Evolutionary conservation across 768 basidiomycete genomes (phyloP).

Genomic region (Clitopilus passeckerianus): DNA sequence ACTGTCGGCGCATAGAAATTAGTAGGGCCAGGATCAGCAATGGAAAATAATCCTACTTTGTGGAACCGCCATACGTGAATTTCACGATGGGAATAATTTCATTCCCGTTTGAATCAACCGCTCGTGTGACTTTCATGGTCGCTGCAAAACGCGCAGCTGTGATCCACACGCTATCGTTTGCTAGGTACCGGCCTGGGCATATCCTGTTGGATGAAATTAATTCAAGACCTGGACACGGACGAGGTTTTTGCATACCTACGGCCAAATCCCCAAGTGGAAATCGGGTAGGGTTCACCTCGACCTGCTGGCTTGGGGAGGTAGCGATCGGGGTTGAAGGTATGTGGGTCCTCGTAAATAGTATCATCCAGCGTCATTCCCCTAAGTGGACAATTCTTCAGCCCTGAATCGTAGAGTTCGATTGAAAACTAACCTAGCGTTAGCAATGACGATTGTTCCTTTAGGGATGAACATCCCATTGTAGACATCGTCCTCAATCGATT

Average conservation of each 20-base stretch:
- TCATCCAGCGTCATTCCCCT: slow-evolving; percentile 36
- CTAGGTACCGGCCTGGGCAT: slow-evolving; percentile 39
- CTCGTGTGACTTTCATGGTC: slow-evolving; percentile 31
- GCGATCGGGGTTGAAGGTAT: slow-evolving; percentile 34
- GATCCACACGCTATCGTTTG: slow-evolving; percentile 32
- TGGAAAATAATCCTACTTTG: background rate
- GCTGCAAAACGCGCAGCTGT: slow-evolving; percentile 13
- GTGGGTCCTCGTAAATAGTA: slow-evolving; percentile 30
- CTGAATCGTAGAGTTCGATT: background rate
- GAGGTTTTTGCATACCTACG: background rate
- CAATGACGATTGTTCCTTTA: slow-evolving; percentile 33
- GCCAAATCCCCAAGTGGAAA: background rate
- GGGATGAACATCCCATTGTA: slow-evolving; percentile 36
- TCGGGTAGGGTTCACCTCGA: slow-evolving; percentile 7
- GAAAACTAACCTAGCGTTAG: slow-evolving; percentile 30
- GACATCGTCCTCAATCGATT: slow-evolving; percentile 27
- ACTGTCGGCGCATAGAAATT: background rate
- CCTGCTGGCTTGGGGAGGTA: slow-evolving; percentile 22
- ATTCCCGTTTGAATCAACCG: slow-evolving; percentile 23
- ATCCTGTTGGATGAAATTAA: slow-evolving; percentile 14
- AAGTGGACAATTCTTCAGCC: background rate
- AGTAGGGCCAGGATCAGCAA: too few relatives aligned
- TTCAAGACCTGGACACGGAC: background rate
- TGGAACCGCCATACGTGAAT: slow-evolving; percentile 22
- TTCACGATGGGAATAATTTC: slow-evolving; percentile 30